A percentile compares a stretch with the other conserved stretches of the same genome.
Evolutionary conservation across 1,284 basidiomycete genomes (phyloP).

Genomic region (Termitomyces sp.): DNA sequence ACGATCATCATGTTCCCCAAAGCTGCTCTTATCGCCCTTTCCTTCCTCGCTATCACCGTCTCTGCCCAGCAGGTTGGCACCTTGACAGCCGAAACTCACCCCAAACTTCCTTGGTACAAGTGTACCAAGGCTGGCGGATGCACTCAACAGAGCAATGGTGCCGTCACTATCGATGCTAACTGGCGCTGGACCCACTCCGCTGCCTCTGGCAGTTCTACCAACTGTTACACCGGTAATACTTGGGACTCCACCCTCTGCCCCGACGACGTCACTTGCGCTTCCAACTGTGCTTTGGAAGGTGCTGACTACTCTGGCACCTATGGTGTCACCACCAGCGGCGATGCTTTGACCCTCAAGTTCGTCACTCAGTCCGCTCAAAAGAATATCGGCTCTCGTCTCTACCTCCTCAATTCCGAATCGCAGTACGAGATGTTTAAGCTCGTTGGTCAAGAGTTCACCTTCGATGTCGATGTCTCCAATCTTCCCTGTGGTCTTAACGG

Average conservation of each 20-base stretch:
- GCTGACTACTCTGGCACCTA: constrained; percentile 41
- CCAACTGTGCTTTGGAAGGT: constrained; percentile 31
- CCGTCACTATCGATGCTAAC: constrained; percentile 45
- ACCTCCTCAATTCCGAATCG: constrained; percentile 41
- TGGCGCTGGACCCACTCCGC: constrained; percentile 47
- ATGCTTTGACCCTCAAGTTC: constrained; percentile 46
- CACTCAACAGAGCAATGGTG: constrained; percentile 23
- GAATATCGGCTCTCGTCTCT: constrained; percentile 51
- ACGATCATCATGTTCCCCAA: constrained; percentile 15
- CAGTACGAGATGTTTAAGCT: constrained; percentile 49
- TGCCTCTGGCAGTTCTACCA: constrained; percentile 30
- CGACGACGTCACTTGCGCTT: constrained; percentile 38
- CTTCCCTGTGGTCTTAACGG: constrained; percentile 36
- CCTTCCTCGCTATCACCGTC: constrained; percentile 3
- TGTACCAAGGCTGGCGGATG: constrained; percentile 36
- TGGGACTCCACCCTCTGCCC: constrained; percentile 47
- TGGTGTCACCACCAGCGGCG: constrained; percentile 35
- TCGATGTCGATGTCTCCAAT: constrained; percentile 51
- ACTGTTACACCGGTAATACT: constrained; percentile 53
- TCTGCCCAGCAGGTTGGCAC: constrained; percentile 7
- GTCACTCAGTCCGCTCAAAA: constrained; percentile 30
- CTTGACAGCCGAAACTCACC: background rate
- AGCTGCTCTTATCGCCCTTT: constrained; percentile 5
- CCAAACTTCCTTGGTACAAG: constrained; percentile 27
- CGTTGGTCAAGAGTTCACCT: constrained; percentile 39